Evolutionary conservation across 1,284 basidiomycete species (phyloP), one percentile per base, ranked within the genome.

Genomic region (Exsudoporus floridanus): DNA sequence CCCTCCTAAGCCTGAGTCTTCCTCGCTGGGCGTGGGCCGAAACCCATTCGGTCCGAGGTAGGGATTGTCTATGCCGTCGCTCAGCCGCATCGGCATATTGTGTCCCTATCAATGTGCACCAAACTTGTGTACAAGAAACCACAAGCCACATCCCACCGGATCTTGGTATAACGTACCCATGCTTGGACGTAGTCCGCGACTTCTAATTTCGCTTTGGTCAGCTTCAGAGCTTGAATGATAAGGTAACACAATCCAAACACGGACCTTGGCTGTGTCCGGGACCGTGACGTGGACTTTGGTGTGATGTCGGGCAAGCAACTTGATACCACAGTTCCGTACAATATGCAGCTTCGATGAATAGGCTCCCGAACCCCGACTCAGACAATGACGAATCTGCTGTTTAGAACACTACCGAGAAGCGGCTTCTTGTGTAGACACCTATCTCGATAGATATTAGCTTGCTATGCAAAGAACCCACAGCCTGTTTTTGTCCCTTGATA

Each of bases 381-480:
- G 53, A 50, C 70, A 69, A 54, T 74, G 76, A 65, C 77, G 19
- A 30, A 23, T 37, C 25, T 28, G 25, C 35, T 21, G 18, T 5
- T 30, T 13, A 13, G 13, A 25, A 36, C 9, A 31, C 19, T 21
- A 25, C 14, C 19, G 18, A 44, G 7, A 4, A 28, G 10, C 14
- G 7, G 9, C 25, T 19, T 31, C 23, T 31, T 23, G 28, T 40
- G 36, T 6, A 27, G 39, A 33, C 13, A 3, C 46, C 27, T 37
- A 42, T 45, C 54, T 78, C 75, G 48, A 79, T 57, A 19, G 71
- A 74, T 35, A 78, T 64, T 1, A 75, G 76, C 2, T 75, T 59
- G 4, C 76, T 74, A 55, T 75, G 73, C 25, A 79, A 61, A 5
- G 74, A 73, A 16, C 76, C 77, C 10, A 73, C 65, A 13, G 65